Base-by-base conservation (phyloP, 257 asterid species). In the Nicotiana knightiana region DNA sequence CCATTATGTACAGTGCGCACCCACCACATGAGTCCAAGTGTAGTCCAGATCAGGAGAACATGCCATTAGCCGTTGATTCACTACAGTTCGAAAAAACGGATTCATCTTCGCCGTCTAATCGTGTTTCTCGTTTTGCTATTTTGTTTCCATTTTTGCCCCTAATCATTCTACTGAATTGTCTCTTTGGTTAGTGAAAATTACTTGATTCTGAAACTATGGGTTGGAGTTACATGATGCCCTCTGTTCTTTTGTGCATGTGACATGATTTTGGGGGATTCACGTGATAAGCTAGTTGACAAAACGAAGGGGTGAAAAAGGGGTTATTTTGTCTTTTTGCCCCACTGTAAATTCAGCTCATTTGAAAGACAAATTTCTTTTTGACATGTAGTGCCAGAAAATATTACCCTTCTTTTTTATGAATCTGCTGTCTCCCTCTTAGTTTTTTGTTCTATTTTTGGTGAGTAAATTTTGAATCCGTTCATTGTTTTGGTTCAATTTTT, bases 41-140 rank as follows among this genome's bases (percentile, higher is more conserved):
- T 90, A 93, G 97, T 83, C 99, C 98, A 21, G 99, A 94, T 89
- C 98, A 96, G 85, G 99, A 96, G 90, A 96, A 96, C 92, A 96
- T 96, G 99, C 99, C 99, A 61, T 86, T 96, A 83, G 99, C 99
- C 84, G 99, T 96, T 12, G 94, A 96, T 83, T 94, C 99, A 0
- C 90, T 92, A 17, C 98, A 93, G 93, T 88, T 96, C 82, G 94
- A 89, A 10, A 88, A 87, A 86, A 84, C 88, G 81, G 89, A 70
- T n/a, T 89, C 93, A 46, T 35, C 93, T 0, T 55, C 87, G 18
- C 48, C 91, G 51, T 13, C 83, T 1, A 9, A 7, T 46, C 4
- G 55, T n/a, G 2, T 54, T 2, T 65, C 83, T 6, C 0, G 59
- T 67, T n/a, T 84, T 37, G 10, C 53, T 18, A 10, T 21, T 11